phyloP scores from a whole-genome alignment of 2,329 filamentous ascomycete species.

The Purpureocillium lavendulum region DNA sequence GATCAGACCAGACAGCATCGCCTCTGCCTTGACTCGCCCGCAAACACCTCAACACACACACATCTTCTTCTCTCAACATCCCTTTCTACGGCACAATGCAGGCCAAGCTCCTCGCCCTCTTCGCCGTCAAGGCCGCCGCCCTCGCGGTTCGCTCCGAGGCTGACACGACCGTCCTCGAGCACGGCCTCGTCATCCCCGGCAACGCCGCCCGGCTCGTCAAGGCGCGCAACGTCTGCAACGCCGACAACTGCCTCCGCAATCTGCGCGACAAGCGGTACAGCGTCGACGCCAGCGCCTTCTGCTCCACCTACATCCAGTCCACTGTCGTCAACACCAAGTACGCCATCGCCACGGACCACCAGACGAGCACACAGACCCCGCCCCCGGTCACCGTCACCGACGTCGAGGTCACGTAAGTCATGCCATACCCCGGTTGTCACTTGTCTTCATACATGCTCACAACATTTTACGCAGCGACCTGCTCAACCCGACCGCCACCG shows the following conservation, averaged over 20 bases:
- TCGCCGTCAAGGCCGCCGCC: background rate
- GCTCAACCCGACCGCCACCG: no score
- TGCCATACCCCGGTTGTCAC: no score
- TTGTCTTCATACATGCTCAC: no score
- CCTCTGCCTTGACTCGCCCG: no score
- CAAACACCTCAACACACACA: no score
- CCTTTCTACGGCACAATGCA: background rate
- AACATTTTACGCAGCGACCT: no score
- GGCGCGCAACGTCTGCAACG: background rate
- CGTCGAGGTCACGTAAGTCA: no score
- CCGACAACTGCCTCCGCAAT: background rate
- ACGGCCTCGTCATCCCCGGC: background rate
- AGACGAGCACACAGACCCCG: no score
- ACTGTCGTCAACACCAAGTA: background rate
- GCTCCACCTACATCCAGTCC: background rate
- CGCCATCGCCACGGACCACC: no score
- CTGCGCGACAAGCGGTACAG: constrained; percentile 1
- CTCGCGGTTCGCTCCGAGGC: background rate
- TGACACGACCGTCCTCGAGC: background rate
- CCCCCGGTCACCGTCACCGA: no score
- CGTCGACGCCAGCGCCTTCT: background rate
- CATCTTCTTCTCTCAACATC: no score
- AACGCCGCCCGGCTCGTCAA: background rate
- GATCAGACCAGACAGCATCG: no score
- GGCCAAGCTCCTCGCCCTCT: background rate